A percentile compares a stretch with the other conserved stretches of the same genome.
These are phyloP conservation scores for Laburnicola sp. DNA, from an alignment of 2,329 filamentous ascomycete species.

Conservation along the genomic window DNA sequence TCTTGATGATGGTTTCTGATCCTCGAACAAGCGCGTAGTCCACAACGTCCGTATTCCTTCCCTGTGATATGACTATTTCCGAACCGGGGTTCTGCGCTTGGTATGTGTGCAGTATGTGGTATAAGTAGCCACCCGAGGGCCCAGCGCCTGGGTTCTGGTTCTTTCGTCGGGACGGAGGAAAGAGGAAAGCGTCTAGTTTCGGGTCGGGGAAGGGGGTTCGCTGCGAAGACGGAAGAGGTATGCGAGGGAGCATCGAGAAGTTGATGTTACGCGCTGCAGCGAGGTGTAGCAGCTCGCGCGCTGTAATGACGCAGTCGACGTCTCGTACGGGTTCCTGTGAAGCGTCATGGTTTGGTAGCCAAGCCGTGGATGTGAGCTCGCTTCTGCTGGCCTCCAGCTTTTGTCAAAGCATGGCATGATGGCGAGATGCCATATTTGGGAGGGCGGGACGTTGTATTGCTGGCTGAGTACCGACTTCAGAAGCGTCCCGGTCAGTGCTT, in stretches of 20 bases:
- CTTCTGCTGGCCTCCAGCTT: slow-evolving; percentile 94
- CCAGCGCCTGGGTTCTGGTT: slow-evolving; percentile 63
- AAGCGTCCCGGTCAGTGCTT: slow-evolving; percentile 86
- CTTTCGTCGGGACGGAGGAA: slow-evolving; percentile 54
- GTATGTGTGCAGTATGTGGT: slow-evolving; percentile 78
- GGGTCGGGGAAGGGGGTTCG: slow-evolving; percentile 71
- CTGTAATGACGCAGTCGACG: slow-evolving; percentile 97
- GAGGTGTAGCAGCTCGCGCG: slow-evolving; percentile 89
- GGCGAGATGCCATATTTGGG: slow-evolving; percentile 89
- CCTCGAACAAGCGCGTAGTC: slow-evolving; percentile 73
- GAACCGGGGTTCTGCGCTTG: slow-evolving; percentile 72
- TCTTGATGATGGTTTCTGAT: slow-evolving; percentile 40
- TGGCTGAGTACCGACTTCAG: slow-evolving; percentile 83
- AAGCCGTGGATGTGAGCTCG: slow-evolving; percentile 82
- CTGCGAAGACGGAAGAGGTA: slow-evolving; percentile 53
- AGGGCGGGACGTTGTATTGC: slow-evolving; percentile 70
- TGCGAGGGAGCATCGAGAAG: slow-evolving; percentile 71
- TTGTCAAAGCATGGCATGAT: slow-evolving; percentile 99
- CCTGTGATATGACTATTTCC: slow-evolving; percentile 69
- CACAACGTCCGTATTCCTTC: slow-evolving; percentile 87
- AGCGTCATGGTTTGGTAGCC: slow-evolving; percentile 52
- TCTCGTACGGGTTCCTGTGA: slow-evolving; percentile 64
- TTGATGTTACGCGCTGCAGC: slow-evolving; percentile 77
- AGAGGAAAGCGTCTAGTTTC: slow-evolving; percentile 72
- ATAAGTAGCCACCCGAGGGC: slow-evolving; percentile 84